These are phyloP conservation scores for Metschnikowia lochheadii DNA, from an alignment of 805 yeast species.

Conservation along the genomic window DNA sequence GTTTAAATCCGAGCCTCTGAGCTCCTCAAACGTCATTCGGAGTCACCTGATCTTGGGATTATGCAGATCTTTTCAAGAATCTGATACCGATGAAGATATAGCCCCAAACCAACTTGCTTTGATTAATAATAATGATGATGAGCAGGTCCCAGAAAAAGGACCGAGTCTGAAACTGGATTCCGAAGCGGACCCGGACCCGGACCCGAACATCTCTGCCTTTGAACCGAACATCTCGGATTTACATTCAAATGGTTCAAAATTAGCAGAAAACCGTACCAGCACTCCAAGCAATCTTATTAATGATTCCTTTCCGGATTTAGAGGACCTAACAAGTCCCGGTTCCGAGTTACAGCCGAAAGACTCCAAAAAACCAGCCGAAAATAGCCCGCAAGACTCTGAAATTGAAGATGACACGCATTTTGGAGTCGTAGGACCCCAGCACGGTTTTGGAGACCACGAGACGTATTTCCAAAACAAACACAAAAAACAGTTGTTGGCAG, in stretches of 20 bases:
- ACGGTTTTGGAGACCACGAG: constrained; percentile 63
- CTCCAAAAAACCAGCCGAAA: too few species aligned
- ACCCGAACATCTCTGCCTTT: too few species aligned
- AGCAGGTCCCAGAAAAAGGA: background rate
- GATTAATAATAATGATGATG: constrained; percentile 1
- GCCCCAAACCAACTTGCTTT: constrained; percentile 17
- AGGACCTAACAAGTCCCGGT: too few species aligned
- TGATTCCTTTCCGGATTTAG: too few species aligned
- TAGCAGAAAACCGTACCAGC: too few species aligned
- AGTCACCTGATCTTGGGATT: background rate
- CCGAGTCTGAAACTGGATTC: too few species aligned
- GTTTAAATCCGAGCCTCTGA: background rate
- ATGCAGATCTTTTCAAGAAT: background rate
- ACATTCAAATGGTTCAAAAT: too few species aligned
- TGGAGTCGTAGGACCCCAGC: constrained; percentile 32
- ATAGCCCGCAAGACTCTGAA: too few species aligned
- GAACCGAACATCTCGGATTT: too few species aligned
- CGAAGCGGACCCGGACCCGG: too few species aligned
- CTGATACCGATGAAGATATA: background rate
- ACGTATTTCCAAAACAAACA: constrained; percentile 61
- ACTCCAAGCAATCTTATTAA: too few species aligned
- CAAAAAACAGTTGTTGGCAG: constrained; percentile 57
- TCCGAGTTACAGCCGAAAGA: too few species aligned
- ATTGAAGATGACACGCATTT: constrained; percentile 1
- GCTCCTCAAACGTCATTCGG: background rate